Percentiles rank a stretch among this genome's conserved stretches.
phyloP scores from a whole-genome alignment of 345 rosid species.

The Populus tremula region DNA sequence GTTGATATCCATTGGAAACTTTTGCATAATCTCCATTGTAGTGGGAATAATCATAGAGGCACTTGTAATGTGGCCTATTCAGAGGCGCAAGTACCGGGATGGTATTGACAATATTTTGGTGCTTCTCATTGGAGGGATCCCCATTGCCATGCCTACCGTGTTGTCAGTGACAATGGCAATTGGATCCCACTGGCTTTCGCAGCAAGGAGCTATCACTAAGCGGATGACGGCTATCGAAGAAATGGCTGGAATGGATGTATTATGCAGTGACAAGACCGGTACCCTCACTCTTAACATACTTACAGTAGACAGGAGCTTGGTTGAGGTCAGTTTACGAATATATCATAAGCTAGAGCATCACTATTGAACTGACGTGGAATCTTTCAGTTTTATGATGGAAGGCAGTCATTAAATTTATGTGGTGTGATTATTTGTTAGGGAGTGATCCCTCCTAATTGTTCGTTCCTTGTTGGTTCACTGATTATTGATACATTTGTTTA shows the following conservation, averaged over 20 bases:
- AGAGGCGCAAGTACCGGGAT: conserved; percentile 57
- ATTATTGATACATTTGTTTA: background rate
- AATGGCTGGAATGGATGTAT: conserved; percentile 90
- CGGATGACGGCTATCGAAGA: conserved; percentile 92
- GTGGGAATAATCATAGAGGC: conserved; percentile 64
- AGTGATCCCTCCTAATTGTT: background rate
- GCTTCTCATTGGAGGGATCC: conserved; percentile 85
- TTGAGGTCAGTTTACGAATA: conserved; percentile 46
- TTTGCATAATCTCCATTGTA: conserved; percentile 73
- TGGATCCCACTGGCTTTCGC: conserved; percentile 74
- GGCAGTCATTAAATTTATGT: background rate
- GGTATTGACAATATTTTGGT: conserved; percentile 81
- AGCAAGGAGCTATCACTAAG: conserved; percentile 87
- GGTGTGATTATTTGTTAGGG: background rate
- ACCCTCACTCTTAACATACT: conserved; percentile 88
- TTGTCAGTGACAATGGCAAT: conserved; percentile 87
- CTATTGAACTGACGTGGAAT: background rate
- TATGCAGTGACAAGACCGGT: conserved; percentile 86
- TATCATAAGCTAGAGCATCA: background rate
- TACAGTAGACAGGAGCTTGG: conserved; percentile 69
- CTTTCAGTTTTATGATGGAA: background rate
- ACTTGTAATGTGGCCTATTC: conserved; percentile 74
- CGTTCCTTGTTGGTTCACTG: background rate
- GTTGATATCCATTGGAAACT: conserved; percentile 83
- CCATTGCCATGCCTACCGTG: conserved; percentile 90